phyloP scores from a whole-genome alignment of 1,284 basidiomycete species.

The Trichosporon asahii region DNA sequence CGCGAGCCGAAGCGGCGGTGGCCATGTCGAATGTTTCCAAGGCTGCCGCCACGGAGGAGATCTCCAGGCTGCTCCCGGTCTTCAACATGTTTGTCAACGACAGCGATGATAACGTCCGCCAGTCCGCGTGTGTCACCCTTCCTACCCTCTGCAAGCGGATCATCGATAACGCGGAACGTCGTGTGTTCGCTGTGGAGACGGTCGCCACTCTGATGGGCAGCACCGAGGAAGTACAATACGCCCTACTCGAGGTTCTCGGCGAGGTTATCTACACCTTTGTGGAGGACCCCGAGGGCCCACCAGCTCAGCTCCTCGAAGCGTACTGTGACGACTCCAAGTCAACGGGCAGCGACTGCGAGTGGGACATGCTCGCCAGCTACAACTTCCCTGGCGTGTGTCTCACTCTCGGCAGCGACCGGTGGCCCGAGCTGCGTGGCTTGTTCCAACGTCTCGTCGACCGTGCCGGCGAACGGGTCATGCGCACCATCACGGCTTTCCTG shows the following conservation, averaged over 20 bases:
- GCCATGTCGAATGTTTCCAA: conserved; percentile 85
- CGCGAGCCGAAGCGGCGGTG: conserved; percentile 83
- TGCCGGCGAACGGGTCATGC: conserved; percentile 57
- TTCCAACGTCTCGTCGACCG: conserved; percentile 61
- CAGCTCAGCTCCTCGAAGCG: conserved; percentile 71
- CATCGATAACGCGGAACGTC: conserved; percentile 56
- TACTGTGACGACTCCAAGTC: conserved; percentile 57
- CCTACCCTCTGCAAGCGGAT: conserved; percentile 74
- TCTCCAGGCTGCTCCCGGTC: conserved; percentile 69
- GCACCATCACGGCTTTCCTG: conserved; percentile 66
- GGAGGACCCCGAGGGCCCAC: conserved; percentile 63
- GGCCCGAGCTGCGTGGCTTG: conserved; percentile 69
- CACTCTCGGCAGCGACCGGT: conserved; percentile 72
- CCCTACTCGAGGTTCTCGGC: conserved; percentile 82
- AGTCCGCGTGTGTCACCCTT: conserved; percentile 81
- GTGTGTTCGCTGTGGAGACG: conserved; percentile 63
- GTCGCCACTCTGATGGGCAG: conserved; percentile 66
- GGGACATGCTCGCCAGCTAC: conserved; percentile 85
- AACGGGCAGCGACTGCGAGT: conserved; percentile 58
- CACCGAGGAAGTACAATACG: conserved; percentile 68
- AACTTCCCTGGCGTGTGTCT: conserved; percentile 90
- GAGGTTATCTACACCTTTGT: conserved; percentile 86
- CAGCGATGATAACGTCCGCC: conserved; percentile 75
- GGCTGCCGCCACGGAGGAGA: conserved; percentile 68
- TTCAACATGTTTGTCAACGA: conserved; percentile 71